Conservation (phyloP, 345 rosid genomes). For the Brassica juncea region DNA sequence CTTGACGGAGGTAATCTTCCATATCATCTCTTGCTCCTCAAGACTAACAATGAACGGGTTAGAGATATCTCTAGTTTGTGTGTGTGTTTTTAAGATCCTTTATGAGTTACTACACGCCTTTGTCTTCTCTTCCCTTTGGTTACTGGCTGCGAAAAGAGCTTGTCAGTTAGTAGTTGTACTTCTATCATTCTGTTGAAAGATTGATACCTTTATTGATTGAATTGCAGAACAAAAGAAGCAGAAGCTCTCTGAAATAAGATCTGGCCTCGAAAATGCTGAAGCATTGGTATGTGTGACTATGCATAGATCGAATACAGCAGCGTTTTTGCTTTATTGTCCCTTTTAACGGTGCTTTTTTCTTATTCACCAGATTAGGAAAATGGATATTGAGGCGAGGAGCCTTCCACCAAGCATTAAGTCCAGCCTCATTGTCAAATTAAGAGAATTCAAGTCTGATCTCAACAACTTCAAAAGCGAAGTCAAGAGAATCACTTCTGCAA, state of each 20-base stretch:
- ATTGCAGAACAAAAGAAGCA: constrained; percentile 81
- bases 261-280: constrained; percentile 77
- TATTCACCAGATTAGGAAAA: constrained; percentile 60
- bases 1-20: constrained; percentile 55
- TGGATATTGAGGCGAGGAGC: constrained; percentile 90
- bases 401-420: constrained; percentile 69
- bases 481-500: constrained; percentile 61
- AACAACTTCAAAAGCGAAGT: constrained; percentile 78
- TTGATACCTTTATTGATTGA: background rate
- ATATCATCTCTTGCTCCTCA: background rate
- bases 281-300: constrained; percentile 50
- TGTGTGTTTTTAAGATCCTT: too few relatives aligned
- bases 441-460: constrained; percentile 86
- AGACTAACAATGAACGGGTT: too few relatives aligned
- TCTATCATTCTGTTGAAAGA: too few relatives aligned
- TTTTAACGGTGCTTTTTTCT: background rate
- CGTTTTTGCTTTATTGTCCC: background rate
- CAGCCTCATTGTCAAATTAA: constrained; percentile 67
- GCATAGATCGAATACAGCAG: background rate
- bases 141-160: too few relatives aligned
- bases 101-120: background rate
- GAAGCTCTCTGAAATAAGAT: constrained; percentile 65
- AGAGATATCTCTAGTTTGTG: too few relatives aligned
- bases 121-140: background rate
- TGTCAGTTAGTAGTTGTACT: too few relatives aligned